Evolutionary conservation across 1,284 basidiomycete species (phyloP).

Genomic region (Pseudozyma thailandica): DNA sequence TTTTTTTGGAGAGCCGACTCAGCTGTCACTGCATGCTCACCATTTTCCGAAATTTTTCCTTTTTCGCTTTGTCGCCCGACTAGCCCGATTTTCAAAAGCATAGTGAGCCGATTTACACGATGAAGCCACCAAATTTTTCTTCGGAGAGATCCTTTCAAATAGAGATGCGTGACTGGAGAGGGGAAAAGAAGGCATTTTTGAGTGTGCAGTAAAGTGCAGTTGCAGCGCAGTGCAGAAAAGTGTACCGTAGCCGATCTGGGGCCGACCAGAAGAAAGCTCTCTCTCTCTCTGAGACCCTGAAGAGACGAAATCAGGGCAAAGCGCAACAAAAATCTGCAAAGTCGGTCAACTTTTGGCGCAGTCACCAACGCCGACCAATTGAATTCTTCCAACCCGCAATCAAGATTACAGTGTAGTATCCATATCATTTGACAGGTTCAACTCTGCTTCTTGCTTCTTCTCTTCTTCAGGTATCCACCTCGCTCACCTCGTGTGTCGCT

Average conservation of each 20-base stretch:
- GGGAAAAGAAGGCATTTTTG: too few species aligned
- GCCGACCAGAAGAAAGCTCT: background rate
- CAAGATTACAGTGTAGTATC: background rate
- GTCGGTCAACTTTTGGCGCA: background rate
- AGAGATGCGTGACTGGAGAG: too few species aligned
- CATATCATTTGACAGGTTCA: background rate
- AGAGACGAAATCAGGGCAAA: too few species aligned
- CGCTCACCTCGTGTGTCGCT: slow-evolving; percentile 22
- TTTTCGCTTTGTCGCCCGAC: background rate
- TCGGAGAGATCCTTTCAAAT: slow-evolving; percentile 3
- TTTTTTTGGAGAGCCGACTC: too few species aligned
- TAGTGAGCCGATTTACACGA: background rate
- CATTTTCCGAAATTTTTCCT: background rate
- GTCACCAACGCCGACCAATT: background rate
- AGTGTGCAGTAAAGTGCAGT: too few species aligned
- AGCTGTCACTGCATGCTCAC: too few species aligned
- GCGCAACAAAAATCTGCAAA: background rate
- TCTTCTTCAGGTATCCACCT: slow-evolving; percentile 41
- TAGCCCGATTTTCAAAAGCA: background rate
- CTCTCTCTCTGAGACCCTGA: too few species aligned
- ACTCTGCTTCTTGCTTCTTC: slow-evolving; percentile 19
- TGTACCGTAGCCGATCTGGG: too few species aligned
- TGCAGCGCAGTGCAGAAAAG: too few species aligned
- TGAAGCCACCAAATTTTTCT: background rate
- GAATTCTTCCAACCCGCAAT: background rate